These are phyloP conservation scores for Pogostemon cablin DNA, from an alignment of 257 asterid genomes.

Conservation along the genomic window DNA sequence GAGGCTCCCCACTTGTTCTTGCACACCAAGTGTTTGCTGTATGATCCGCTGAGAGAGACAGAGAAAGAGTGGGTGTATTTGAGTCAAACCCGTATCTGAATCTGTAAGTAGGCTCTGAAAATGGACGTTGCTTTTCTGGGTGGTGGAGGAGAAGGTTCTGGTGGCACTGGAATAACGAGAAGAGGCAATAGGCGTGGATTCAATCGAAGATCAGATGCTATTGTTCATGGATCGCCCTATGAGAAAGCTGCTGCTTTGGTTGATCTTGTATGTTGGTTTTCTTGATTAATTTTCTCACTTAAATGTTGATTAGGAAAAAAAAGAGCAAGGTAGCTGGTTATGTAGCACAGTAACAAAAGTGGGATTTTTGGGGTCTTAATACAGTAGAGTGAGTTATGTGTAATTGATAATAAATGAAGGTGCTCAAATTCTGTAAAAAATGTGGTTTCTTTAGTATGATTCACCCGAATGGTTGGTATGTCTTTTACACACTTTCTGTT, in stretches of 20 bases:
- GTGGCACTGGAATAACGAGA: constrained; percentile 33
- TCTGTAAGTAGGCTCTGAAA: constrained; percentile 31
- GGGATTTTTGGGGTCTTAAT: constrained; percentile 23
- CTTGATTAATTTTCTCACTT: neutral
- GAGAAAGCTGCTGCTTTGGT: constrained; percentile 95
- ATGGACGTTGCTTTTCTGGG: constrained; percentile 65
- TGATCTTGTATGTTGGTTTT: constrained; percentile 70
- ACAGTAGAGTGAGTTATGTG: neutral
- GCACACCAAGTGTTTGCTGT: constrained; percentile 38
- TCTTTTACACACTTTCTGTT: constrained; percentile 10
- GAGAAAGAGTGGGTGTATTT: neutral
- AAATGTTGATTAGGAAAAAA: neutral
- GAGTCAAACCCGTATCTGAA: constrained; percentile 37
- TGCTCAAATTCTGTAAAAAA: neutral
- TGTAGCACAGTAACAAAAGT: constrained; percentile 8
- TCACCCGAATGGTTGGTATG: constrained; percentile 4
- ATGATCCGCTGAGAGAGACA: constrained; percentile 1
- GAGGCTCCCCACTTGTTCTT: neutral
- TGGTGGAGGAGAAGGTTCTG: constrained; percentile 38
- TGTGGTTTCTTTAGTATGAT: constrained; percentile 9
- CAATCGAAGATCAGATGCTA: constrained; percentile 64
- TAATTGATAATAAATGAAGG: constrained; percentile 14
- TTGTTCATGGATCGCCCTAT: constrained; percentile 79
- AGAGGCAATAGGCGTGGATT: constrained; percentile 31
- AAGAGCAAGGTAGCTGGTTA: neutral